phyloP scores from a whole-genome alignment of 2,329 filamentous ascomycete genomes.

The Neoscytalidium dimidiatum region DNA sequence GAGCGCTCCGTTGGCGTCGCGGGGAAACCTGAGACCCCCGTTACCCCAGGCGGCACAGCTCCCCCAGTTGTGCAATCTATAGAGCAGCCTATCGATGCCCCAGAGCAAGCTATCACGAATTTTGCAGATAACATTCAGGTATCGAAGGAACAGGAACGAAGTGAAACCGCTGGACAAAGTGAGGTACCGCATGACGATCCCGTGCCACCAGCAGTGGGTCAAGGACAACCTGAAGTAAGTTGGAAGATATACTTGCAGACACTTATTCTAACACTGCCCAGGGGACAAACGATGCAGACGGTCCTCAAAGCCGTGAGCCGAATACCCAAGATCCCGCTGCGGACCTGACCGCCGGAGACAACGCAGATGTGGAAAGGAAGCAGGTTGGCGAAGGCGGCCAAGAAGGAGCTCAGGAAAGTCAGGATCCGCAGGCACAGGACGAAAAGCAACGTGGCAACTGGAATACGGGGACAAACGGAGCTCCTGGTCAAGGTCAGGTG shows the following conservation, averaged over 20 bases:
- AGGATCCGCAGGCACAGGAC: constrained; percentile 22
- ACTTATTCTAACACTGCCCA: neutral
- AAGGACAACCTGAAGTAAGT: neutral
- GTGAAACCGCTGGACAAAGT: neutral
- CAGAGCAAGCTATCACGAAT: neutral
- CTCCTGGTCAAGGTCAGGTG: constrained; percentile 27
- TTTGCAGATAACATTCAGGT: neutral
- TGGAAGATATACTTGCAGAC: neutral
- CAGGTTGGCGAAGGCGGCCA: constrained; percentile 25
- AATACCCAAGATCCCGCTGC: neutral
- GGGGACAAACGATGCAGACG: neutral
- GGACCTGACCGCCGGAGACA: neutral
- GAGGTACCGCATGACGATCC: neutral
- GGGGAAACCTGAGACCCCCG: constrained; percentile 5
- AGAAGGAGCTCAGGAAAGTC: constrained; percentile 7
- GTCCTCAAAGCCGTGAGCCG: neutral
- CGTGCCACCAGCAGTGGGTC: neutral
- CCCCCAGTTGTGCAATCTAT: constrained; percentile 12
- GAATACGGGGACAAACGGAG: constrained; percentile 23
- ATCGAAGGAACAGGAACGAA: neutral
- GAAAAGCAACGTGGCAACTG: constrained; percentile 26
- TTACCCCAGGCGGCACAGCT: constrained; percentile 11
- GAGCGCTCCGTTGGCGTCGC: constrained; percentile 33
- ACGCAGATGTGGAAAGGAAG: constrained; percentile 21
- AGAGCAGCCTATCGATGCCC: constrained; percentile 8